These are phyloP conservation scores for Nymphaea colorata DNA, from an alignment of 164 flowering plant genomes.

Conservation along the genomic window DNA sequence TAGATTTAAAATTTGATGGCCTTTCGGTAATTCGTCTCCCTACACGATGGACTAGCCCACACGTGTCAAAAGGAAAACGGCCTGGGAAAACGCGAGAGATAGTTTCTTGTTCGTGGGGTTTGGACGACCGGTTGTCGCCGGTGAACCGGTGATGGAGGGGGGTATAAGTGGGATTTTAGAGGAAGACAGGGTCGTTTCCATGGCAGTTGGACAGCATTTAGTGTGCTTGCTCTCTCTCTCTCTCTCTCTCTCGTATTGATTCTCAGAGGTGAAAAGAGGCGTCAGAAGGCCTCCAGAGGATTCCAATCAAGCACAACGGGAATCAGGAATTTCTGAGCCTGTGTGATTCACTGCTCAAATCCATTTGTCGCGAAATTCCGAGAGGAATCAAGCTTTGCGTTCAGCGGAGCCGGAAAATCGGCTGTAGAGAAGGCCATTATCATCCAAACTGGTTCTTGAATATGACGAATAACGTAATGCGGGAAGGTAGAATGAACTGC, in stretches of 20 bases:
- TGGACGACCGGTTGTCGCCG: slow-evolving; percentile 6
- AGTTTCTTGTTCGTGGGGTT: not conserved
- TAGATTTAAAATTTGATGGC: not conserved
- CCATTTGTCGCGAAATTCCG: not conserved
- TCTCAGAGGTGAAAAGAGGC: not conserved
- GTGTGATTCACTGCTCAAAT: not conserved
- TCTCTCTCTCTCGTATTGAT: not conserved
- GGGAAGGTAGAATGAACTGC: not conserved
- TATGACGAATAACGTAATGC: not conserved
- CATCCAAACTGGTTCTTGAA: not conserved
- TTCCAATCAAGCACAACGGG: not conserved
- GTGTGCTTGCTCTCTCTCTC: slow-evolving; percentile 16
- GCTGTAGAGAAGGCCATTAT: not conserved
- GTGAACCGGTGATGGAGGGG: slow-evolving; percentile 9
- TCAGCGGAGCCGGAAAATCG: not conserved
- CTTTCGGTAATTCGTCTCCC: not conserved
- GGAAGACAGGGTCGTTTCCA: slow-evolving; percentile 27
- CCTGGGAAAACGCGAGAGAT: too few relatives aligned
- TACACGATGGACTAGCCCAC: not conserved
- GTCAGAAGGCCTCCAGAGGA: not conserved
- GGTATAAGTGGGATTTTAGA: not conserved
- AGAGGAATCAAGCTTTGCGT: too few relatives aligned
- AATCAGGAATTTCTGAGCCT: slow-evolving; percentile 1
- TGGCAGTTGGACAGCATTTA: slow-evolving; percentile 66
- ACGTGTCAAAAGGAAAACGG: not conserved